Evolutionary conservation across 2,329 filamentous ascomycete species (phyloP).

Genomic region (Diplodia mutila): DNA sequence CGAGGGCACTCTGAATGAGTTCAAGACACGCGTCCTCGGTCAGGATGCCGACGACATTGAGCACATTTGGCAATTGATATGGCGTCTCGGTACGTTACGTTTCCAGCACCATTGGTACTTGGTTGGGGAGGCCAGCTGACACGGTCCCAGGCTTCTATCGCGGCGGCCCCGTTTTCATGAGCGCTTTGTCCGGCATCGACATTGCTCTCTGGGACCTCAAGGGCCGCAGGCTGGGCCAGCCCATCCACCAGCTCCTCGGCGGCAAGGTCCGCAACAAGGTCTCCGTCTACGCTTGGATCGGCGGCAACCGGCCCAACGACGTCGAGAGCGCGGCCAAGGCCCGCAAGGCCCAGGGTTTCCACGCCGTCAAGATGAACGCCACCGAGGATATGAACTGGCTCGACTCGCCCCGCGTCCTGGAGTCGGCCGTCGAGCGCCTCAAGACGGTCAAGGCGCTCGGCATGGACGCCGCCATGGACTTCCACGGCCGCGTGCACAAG

Average conservation of each 20-base stretch:
- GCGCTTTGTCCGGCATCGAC: constrained; percentile 74
- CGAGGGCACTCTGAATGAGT: constrained; percentile 72
- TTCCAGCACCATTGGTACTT: too few species aligned
- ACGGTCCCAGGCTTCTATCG: constrained; percentile 66
- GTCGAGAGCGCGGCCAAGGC: constrained; percentile 64
- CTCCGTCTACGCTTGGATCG: constrained; percentile 78
- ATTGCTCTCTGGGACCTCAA: constrained; percentile 83
- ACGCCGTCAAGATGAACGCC: constrained; percentile 76
- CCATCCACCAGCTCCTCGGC: constrained; percentile 73
- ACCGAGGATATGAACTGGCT: constrained; percentile 78
- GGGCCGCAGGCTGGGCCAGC: constrained; percentile 64
- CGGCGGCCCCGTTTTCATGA: constrained; percentile 80
- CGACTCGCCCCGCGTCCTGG: constrained; percentile 68
- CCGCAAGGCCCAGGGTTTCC: constrained; percentile 65
- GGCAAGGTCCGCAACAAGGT: constrained; percentile 73
- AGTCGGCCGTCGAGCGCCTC: constrained; percentile 67
- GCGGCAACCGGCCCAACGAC: constrained; percentile 71
- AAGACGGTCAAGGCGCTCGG: constrained; percentile 70
- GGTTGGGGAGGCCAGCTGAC: background rate
- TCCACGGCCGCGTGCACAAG: constrained; percentile 76
- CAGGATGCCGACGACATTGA: constrained; percentile 78
- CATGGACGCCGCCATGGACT: constrained; percentile 75
- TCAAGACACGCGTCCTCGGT: constrained; percentile 64
- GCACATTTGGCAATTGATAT: constrained; percentile 77
- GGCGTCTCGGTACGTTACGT: constrained; percentile 49